These are phyloP conservation scores for Simplicillium sp. DNA, from an alignment of 2,329 filamentous ascomycete genomes.

Conservation along the genomic window DNA sequence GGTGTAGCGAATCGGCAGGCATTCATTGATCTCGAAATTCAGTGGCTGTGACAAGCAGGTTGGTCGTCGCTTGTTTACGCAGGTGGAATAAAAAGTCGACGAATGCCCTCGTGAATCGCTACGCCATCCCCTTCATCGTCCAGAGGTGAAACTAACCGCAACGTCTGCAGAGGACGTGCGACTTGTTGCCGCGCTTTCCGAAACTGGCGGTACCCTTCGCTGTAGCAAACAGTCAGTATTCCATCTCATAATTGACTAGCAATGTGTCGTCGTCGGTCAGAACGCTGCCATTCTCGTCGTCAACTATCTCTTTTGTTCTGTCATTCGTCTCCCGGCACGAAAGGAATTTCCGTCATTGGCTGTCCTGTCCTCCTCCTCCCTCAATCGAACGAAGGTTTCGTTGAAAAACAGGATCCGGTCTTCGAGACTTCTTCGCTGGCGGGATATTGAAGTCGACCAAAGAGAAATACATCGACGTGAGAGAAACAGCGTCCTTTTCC, in stretches of 20 bases:
- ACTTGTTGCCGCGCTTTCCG: constrained; percentile 82
- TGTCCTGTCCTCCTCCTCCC: background rate
- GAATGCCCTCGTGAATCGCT: too few relatives aligned
- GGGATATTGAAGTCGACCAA: too few relatives aligned
- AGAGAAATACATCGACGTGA: too few relatives aligned
- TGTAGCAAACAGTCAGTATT: constrained; percentile 20
- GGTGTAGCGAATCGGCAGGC: too few relatives aligned
- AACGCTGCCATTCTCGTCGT: background rate
- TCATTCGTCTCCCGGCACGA: background rate
- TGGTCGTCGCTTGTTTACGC: too few relatives aligned
- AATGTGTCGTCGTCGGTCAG: background rate
- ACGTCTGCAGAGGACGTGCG: constrained; percentile 96
- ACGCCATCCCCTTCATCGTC: too few relatives aligned
- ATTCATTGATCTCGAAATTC: too few relatives aligned
- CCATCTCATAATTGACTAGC: background rate
- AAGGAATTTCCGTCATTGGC: background rate
- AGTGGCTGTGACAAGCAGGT: too few relatives aligned
- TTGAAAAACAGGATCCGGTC: background rate
- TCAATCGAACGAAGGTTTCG: background rate
- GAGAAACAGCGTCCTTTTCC: too few relatives aligned
- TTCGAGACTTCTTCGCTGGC: too few relatives aligned
- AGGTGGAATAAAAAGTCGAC: too few relatives aligned
- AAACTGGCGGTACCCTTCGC: constrained; percentile 51
- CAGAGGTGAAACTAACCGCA: constrained; percentile 63
- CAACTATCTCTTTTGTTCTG: background rate